Conservation (phyloP, 148 eudicot species). For the Nepenthes mirabilis region DNA sequence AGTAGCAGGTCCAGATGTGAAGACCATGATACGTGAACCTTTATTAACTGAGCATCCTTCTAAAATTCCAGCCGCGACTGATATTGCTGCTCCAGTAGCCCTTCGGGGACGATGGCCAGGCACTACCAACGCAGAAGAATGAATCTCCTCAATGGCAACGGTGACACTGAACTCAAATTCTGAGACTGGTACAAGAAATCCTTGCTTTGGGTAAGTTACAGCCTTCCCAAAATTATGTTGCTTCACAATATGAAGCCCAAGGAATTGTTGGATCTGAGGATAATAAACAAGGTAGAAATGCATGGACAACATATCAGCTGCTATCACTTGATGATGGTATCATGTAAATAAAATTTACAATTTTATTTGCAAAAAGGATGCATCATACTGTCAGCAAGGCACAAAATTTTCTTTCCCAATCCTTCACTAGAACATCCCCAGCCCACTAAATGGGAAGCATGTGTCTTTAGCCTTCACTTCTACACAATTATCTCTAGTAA, state of each 20-base stretch:
- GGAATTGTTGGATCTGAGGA: constrained; percentile 52
- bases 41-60: constrained; percentile 65
- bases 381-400: not conserved
- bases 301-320: constrained; percentile 1
- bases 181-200: constrained; percentile 64
- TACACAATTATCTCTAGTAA: too few relatives aligned
- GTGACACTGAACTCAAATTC: constrained; percentile 78
- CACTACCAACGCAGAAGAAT: constrained; percentile 26
- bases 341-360: not conserved
- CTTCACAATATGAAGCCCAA: constrained; percentile 49
- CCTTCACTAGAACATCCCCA: too few relatives aligned
- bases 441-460: too few relatives aligned
- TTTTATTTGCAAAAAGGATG: not conserved
- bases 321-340: not conserved
- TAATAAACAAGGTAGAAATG: constrained; percentile 4
- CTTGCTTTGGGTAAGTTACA: constrained; percentile 39
- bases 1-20: constrained; percentile 97
- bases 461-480: too few relatives aligned
- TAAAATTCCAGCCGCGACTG: constrained; percentile 72
- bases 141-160: constrained; percentile 68
- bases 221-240: constrained; percentile 44
- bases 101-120: constrained; percentile 68
- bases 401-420: too few relatives aligned
- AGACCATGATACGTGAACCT: constrained; percentile 78
- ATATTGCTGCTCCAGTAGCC: constrained; percentile 77